These are phyloP conservation scores for Penicillium sp. DNA, from an alignment of 2,329 filamentous ascomycete species.

Conservation along the genomic window DNA sequence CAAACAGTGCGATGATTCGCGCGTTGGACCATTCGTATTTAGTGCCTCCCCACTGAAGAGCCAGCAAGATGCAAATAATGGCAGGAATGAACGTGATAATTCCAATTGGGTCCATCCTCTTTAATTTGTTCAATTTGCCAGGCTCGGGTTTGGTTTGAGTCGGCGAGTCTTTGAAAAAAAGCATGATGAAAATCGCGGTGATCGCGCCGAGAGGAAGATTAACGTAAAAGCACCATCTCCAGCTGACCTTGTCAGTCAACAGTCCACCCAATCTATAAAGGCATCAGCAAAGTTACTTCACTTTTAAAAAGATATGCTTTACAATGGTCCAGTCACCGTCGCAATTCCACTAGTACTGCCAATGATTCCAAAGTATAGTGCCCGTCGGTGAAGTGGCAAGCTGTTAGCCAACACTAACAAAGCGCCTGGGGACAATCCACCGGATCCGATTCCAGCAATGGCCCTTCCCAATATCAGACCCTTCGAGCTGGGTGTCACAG, in stretches of 20 bases:
- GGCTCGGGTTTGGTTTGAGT: slow-evolving; percentile 21
- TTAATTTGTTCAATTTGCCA: slow-evolving; percentile 21
- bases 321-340: slow-evolving; percentile 43
- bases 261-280: slow-evolving; percentile 40
- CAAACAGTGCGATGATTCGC: slow-evolving; percentile 49
- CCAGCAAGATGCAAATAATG: slow-evolving; percentile 48
- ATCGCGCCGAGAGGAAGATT: slow-evolving; percentile 37
- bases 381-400: slow-evolving; percentile 40
- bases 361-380: slow-evolving; percentile 42
- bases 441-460: slow-evolving; percentile 40
- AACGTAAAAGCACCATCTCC: slow-evolving; percentile 47
- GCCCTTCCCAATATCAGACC: slow-evolving; percentile 43
- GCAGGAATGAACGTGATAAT: slow-evolving; percentile 45
- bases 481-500: slow-evolving; percentile 37
- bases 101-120: slow-evolving; percentile 43
- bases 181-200: slow-evolving; percentile 31
- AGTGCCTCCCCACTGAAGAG: slow-evolving; percentile 48
- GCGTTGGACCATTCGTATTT: slow-evolving; percentile 46
- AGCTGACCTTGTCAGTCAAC: slow-evolving; percentile 42
- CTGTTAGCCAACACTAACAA: slow-evolving; percentile 41
- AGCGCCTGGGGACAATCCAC: slow-evolving; percentile 41
- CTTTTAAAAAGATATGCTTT: background rate
- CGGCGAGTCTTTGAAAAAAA: slow-evolving; percentile 30
- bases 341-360: slow-evolving; percentile 45
- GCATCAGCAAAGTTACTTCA: background rate